phyloP scores from a whole-genome alignment of 768 basidiomycete species.

The Mycena epipterygia region DNA sequence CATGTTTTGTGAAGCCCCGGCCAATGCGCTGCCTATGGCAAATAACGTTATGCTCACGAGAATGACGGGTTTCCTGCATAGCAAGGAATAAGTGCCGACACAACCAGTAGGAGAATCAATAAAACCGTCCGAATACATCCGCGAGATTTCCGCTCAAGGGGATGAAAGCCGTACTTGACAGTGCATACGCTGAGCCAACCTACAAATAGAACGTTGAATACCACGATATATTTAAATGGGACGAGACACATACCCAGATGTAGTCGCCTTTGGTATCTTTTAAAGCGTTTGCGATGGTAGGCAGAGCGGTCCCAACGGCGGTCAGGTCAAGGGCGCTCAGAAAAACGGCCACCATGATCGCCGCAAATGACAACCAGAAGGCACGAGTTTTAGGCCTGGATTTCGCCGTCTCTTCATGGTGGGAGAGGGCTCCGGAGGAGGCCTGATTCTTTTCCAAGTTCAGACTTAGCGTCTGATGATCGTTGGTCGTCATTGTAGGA shows the following conservation, averaged over 20 bases:
- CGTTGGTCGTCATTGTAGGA: no score
- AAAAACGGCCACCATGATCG: slow-evolving; percentile 16
- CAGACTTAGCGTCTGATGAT: no score
- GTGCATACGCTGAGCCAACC: slow-evolving; percentile 56
- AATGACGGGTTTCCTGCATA: slow-evolving; percentile 39
- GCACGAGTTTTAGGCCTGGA: slow-evolving; percentile 15
- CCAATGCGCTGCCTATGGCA: slow-evolving; percentile 56
- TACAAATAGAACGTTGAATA: neutral
- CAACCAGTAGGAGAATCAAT: neutral
- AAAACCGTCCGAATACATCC: slow-evolving; percentile 47
- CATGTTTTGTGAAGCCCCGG: slow-evolving; percentile 56
- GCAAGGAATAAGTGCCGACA: neutral
- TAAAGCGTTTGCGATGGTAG: slow-evolving; percentile 26
- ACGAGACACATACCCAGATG: slow-evolving; percentile 15
- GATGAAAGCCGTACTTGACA: slow-evolving; percentile 54
- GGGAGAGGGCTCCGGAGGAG: no score
- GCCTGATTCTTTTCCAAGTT: no score
- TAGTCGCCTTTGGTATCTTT: slow-evolving; percentile 29
- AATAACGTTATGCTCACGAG: slow-evolving; percentile 47
- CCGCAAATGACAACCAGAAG: slow-evolving; percentile 30
- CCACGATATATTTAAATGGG: no score
- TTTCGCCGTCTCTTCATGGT: neutral
- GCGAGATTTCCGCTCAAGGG: slow-evolving; percentile 52
- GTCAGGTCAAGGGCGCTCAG: slow-evolving; percentile 30
- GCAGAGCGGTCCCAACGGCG: slow-evolving; percentile 22